Conservation (phyloP, 139 green algal genomes). For the Chlorella sp. region DNA sequence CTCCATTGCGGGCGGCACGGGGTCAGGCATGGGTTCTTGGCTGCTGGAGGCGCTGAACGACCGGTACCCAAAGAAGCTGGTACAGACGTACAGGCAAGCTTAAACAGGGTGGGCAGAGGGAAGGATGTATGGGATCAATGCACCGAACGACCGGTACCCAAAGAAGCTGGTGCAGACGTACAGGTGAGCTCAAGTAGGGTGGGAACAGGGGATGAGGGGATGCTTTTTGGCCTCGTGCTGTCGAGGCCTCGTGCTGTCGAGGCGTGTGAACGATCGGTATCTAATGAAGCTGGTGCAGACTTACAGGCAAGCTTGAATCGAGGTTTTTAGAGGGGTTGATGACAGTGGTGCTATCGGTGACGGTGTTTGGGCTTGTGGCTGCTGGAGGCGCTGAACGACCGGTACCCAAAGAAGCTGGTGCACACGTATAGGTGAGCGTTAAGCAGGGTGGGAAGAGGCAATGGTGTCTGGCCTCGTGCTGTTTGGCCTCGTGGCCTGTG, state of each 20-base stretch:
- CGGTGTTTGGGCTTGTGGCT: conserved; percentile 99
- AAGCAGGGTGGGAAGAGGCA: neutral
- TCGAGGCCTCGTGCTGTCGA: too few species aligned
- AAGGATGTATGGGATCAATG: too few species aligned
- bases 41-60: conserved; percentile 97
- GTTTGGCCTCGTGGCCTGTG: too few species aligned
- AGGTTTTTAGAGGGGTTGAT: too few species aligned
- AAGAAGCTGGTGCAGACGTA: neutral
- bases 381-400: conserved; percentile 95
- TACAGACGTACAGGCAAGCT: conserved; percentile 90
- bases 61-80: conserved; percentile 95
- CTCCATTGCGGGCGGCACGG: conserved; percentile 97
- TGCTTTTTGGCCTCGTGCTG: too few species aligned
- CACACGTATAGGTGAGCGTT: conserved; percentile 88
- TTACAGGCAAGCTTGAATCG: too few species aligned
- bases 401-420: conserved; percentile 97
- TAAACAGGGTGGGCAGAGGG: neutral
- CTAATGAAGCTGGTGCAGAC: too few species aligned
- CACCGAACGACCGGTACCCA: neutral
- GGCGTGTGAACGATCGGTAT: too few species aligned
- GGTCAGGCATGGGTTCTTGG: conserved; percentile 97
- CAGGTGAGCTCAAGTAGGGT: too few species aligned
- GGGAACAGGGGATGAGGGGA: too few species aligned
- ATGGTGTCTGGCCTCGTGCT: too few species aligned
- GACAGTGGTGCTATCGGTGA: too few species aligned